These are phyloP conservation scores for Tricholoma hemisulphureum DNA, from an alignment of 768 basidiomycete genomes.

Conservation along the genomic window DNA sequence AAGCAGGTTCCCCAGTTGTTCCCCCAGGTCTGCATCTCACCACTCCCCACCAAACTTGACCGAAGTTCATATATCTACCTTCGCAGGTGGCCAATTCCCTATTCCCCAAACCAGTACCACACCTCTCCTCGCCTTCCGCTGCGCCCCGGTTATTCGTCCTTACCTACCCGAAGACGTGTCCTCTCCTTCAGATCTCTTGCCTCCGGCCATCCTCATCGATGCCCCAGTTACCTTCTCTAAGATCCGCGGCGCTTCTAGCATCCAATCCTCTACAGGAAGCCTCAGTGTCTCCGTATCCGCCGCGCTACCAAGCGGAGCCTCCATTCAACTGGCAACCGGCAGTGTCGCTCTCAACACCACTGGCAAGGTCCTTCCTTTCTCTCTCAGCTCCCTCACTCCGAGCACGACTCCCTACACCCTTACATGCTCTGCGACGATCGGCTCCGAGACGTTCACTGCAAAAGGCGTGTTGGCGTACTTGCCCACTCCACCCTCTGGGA, in stretches of 20 bases:
- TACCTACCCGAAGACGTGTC: slow-evolving; percentile 54
- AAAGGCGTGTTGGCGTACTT: slow-evolving; percentile 47
- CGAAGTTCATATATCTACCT: neutral
- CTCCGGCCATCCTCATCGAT: slow-evolving; percentile 51
- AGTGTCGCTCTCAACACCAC: slow-evolving; percentile 51
- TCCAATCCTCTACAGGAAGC: slow-evolving; percentile 29
- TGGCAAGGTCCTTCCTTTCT: slow-evolving; percentile 48
- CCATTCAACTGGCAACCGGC: slow-evolving; percentile 43
- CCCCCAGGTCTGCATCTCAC: slow-evolving; percentile 38
- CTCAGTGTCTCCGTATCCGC: neutral
- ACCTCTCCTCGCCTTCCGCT: slow-evolving; percentile 57
- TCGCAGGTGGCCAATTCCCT: slow-evolving; percentile 45
- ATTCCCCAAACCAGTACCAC: slow-evolving; percentile 33
- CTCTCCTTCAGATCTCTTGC: slow-evolving; percentile 25
- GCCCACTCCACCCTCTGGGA: slow-evolving; percentile 44
- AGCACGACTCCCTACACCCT: slow-evolving; percentile 37
- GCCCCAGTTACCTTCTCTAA: slow-evolving; percentile 46
- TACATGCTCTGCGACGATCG: slow-evolving; percentile 38
- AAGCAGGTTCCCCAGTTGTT: slow-evolving; percentile 37
- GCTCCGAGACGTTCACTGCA: slow-evolving; percentile 43
- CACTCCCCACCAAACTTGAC: neutral
- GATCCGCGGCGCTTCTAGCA: slow-evolving; percentile 46
- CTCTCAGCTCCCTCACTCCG: slow-evolving; percentile 44
- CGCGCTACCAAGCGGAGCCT: slow-evolving; percentile 43
- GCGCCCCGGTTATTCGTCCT: slow-evolving; percentile 56